These are phyloP conservation scores for Rhizoclosmatium globosum DNA, from an alignment of 192 early-diverging fungal genomes.

Conservation along the genomic window DNA sequence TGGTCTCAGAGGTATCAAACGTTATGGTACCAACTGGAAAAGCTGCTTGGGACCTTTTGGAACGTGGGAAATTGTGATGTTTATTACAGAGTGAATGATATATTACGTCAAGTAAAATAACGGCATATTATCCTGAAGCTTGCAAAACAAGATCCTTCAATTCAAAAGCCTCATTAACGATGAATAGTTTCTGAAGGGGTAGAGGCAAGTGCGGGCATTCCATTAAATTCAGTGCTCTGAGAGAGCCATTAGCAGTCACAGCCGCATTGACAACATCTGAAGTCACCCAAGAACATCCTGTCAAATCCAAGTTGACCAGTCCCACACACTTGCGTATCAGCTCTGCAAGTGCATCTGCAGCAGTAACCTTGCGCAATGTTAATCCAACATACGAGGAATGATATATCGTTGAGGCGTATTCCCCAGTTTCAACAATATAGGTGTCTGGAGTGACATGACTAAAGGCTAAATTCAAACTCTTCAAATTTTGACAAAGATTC, in stretches of 20 bases:
- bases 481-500: constrained; percentile 2
- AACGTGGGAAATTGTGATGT: too few species aligned
- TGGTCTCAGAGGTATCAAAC: too few species aligned
- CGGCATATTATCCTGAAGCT: neutral
- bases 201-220: neutral
- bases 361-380: neutral
- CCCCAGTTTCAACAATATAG: neutral
- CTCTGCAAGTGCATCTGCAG: neutral
- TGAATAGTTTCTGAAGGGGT: neutral
- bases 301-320: constrained; percentile 15
- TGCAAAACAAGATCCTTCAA: constrained; percentile 9
- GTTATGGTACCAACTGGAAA: too few species aligned
- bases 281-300: constrained; percentile 15
- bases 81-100: too few species aligned
- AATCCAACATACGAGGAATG: neutral
- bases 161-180: neutral
- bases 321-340: neutral
- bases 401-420: neutral
- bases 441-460: constrained; percentile 1
- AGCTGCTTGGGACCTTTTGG: too few species aligned
- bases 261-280: neutral
- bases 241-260: neutral
- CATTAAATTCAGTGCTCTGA: constrained; percentile 15
- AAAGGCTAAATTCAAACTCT: constrained; percentile 1
- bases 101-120: neutral